phyloP scores from a whole-genome alignment of 306 rosid genomes.

The Trifolium repens region DNA sequence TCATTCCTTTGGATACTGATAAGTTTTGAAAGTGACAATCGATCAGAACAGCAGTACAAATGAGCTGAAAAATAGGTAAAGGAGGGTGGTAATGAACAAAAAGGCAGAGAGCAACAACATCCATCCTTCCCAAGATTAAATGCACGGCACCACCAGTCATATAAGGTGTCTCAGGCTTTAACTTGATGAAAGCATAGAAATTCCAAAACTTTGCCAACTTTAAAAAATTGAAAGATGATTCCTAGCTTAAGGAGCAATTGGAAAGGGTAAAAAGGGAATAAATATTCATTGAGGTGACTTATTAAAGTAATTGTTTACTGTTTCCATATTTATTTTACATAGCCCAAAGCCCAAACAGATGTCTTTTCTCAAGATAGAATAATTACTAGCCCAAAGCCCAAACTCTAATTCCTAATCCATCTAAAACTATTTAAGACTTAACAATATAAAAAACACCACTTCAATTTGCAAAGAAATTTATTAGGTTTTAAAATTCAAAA shows the following conservation, averaged over 20 bases:
- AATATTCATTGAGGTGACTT: constrained; percentile 7
- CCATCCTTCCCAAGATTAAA: constrained; percentile 19
- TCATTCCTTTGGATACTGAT: constrained; percentile 72
- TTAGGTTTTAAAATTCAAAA: constrained; percentile 6
- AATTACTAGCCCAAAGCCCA: constrained; percentile 4
- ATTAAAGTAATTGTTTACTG: not conserved
- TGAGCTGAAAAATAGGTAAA: constrained; percentile 21
- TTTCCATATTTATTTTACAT: not conserved
- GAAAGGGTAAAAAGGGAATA: not conserved
- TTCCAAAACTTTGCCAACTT: constrained; percentile 17
- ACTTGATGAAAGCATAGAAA: constrained; percentile 10
- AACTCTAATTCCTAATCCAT: constrained; percentile 10
- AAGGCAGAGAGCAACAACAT: not conserved
- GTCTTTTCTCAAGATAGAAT: constrained; percentile 29
- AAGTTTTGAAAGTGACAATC: constrained; percentile 39
- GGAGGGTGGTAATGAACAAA: constrained; percentile 13
- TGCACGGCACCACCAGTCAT: constrained; percentile 7
- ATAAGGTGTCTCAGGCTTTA: not conserved
- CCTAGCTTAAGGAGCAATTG: constrained; percentile 13
- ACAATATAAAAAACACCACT: constrained; percentile 26
- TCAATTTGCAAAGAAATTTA: constrained; percentile 21
- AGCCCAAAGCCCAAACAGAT: constrained; percentile 5
- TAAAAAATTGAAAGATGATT: constrained; percentile 17
- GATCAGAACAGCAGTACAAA: constrained; percentile 39
- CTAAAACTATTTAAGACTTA: constrained; percentile 9